phyloP scores from a whole-genome alignment of 164 flowering plant genomes.

The Vitis riparia region DNA sequence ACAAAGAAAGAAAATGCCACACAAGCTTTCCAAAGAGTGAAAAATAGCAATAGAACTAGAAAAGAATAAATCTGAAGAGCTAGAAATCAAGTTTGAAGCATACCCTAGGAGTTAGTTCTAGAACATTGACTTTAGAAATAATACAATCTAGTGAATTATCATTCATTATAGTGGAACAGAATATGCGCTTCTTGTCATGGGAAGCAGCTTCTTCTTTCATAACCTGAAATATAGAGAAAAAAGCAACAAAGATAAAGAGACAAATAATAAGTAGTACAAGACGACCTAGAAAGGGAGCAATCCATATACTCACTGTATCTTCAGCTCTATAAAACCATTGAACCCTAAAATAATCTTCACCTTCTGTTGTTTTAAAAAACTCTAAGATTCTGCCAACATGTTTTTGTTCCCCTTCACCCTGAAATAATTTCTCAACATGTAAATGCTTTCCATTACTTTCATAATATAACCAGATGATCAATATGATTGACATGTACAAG shows the following conservation, averaged over 20 bases:
- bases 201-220: slow-evolving; percentile 55
- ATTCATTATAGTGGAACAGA: slow-evolving; percentile 75
- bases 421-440: slow-evolving; percentile 9
- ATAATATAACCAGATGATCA: too few relatives aligned
- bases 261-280: slow-evolving; percentile 1
- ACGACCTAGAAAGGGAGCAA: slow-evolving; percentile 2
- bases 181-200: slow-evolving; percentile 84
- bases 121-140: slow-evolving; percentile 66
- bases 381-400: slow-evolving; percentile 80
- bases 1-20: background rate
- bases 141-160: slow-evolving; percentile 87
- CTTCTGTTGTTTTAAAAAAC: slow-evolving; percentile 72
- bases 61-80: background rate
- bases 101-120: slow-evolving; percentile 54
- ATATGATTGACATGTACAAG: too few relatives aligned
- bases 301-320: slow-evolving; percentile 66
- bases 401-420: slow-evolving; percentile 68
- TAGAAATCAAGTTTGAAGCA: slow-evolving; percentile 13
- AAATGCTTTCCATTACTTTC: background rate
- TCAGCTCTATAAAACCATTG: slow-evolving; percentile 91
- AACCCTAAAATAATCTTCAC: slow-evolving; percentile 67
- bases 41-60: background rate
- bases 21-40: background rate
- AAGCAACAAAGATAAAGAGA: background rate
- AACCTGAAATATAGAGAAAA: slow-evolving; percentile 46